A percentile compares a stretch with the other conserved stretches of the same genome.
phyloP scores from a whole-genome alignment of 169 alveolate species.

The Plasmodium vivax region DNA sequence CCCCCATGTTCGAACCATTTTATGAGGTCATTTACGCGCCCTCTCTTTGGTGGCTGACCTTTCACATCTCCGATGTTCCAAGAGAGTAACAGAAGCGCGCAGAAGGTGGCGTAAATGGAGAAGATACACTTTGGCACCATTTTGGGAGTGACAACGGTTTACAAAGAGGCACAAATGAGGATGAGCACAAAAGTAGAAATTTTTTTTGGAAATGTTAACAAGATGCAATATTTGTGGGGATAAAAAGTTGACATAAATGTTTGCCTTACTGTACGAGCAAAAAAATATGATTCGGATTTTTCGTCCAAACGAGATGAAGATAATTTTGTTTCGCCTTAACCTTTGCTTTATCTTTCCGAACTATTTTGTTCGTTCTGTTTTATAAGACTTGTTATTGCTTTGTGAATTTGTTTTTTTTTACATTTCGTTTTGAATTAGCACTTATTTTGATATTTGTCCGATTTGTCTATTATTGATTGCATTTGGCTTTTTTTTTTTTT shows the following conservation, averaged over 20 bases:
- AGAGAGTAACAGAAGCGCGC: not conserved
- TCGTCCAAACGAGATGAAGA: not conserved
- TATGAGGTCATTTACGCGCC: slow-evolving; percentile 18
- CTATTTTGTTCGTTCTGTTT: not conserved
- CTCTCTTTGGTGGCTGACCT: not conserved
- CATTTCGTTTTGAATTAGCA: not conserved
- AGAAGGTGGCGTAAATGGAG: not conserved
- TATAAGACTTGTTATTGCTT: not conserved
- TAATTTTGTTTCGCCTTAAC: not conserved
- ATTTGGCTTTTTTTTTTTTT: not conserved
- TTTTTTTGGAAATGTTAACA: not conserved
- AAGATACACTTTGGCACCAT: slow-evolving; percentile 9
- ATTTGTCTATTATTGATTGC: not conserved
- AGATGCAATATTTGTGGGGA: not conserved
- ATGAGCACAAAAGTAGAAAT: not conserved
- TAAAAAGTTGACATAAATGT: not conserved
- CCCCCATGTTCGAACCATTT: not conserved
- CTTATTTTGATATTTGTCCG: not conserved
- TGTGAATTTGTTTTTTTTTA: not conserved
- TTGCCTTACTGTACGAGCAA: not conserved
- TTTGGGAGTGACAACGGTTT: not conserved
- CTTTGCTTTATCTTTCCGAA: not conserved
- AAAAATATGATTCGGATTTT: not conserved
- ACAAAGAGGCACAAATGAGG: not conserved
- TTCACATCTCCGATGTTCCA: slow-evolving; percentile 32